Conservation (phyloP, 192 early-diverging fungal genomes). For the Podila clonocystis region DNA sequence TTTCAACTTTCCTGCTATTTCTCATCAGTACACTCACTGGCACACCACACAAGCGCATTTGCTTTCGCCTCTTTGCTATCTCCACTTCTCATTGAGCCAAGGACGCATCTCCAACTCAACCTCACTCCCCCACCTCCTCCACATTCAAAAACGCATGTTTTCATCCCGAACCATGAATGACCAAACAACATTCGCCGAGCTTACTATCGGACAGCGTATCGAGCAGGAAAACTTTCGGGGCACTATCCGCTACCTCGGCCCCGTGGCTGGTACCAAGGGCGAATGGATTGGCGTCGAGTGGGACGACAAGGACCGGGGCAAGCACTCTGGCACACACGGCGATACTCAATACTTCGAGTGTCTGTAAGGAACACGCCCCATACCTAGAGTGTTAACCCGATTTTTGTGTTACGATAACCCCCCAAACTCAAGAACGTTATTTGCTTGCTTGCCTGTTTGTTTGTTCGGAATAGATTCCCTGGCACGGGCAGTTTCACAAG, state of each 20-base stretch:
- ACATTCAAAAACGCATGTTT: not conserved
- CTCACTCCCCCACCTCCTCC: not conserved
- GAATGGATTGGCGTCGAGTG: slow-evolving; percentile 74
- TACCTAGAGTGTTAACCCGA: too few relatives aligned
- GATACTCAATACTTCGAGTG: slow-evolving; percentile 64
- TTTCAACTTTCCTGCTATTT: too few relatives aligned
- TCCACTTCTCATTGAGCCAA: too few relatives aligned
- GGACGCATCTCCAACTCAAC: too few relatives aligned
- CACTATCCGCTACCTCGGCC: slow-evolving; percentile 62
- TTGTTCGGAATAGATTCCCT: slow-evolving; percentile 30
- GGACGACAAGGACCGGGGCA: slow-evolving; percentile 67
- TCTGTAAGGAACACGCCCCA: slow-evolving; percentile 42
- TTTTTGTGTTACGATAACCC: slow-evolving; percentile 3
- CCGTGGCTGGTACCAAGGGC: slow-evolving; percentile 53
- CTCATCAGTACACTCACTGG: too few relatives aligned
- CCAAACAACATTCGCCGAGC: slow-evolving; percentile 7
- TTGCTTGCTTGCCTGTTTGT: not conserved
- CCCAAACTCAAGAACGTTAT: too few relatives aligned
- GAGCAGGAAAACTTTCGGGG: slow-evolving; percentile 52
- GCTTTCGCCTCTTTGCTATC: too few relatives aligned
- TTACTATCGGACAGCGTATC: slow-evolving; percentile 52
- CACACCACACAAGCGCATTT: too few relatives aligned
- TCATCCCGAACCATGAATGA: not conserved
- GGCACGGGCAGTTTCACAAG: slow-evolving; percentile 68
- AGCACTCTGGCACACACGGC: slow-evolving; percentile 67